Percentiles rank a stretch among this genome's conserved stretches.
phyloP scores from a whole-genome alignment of 768 basidiomycete species.

The Hirschioporus abietinus region DNA sequence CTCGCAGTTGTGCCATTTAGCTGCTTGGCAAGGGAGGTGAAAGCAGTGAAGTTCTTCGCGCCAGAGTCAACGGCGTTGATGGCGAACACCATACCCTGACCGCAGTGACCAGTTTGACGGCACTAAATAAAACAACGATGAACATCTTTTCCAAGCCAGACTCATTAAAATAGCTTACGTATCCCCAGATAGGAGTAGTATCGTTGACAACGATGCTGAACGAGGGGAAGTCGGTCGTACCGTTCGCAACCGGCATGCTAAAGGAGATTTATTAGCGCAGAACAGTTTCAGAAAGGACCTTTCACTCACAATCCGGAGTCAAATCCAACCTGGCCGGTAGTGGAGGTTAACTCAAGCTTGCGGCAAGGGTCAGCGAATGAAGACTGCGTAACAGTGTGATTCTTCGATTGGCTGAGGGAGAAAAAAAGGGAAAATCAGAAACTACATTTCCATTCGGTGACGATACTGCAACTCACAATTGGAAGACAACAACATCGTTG shows the following conservation, averaged over 20 bases:
- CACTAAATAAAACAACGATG: slow-evolving; percentile 29
- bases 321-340: slow-evolving; percentile 38
- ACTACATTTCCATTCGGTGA: slow-evolving; percentile 7
- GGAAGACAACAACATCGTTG: slow-evolving; percentile 52
- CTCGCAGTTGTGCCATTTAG: slow-evolving; percentile 43
- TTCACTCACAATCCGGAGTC: slow-evolving; percentile 52
- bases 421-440: slow-evolving; percentile 9
- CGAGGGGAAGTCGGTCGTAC: slow-evolving; percentile 44
- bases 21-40: slow-evolving; percentile 48
- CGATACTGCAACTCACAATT: slow-evolving; percentile 40
- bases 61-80: slow-evolving; percentile 52
- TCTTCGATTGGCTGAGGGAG: slow-evolving; percentile 57
- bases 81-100: slow-evolving; percentile 36
- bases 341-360: slow-evolving; percentile 28
- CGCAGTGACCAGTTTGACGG: slow-evolving; percentile 38
- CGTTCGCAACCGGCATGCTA: slow-evolving; percentile 36
- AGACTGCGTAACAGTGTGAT: slow-evolving; percentile 62
- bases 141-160: background rate
- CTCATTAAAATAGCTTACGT: slow-evolving; percentile 27
- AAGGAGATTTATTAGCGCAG: slow-evolving; percentile 6
- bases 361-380: slow-evolving; percentile 57
- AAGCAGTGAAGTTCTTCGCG: slow-evolving; percentile 48
- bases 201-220: slow-evolving; percentile 54
- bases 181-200: slow-evolving; percentile 55
- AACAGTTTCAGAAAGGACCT: background rate